These are phyloP conservation scores for Sungouiozyma ichnusensis DNA, from an alignment of 805 yeast species.

Conservation along the genomic window DNA sequence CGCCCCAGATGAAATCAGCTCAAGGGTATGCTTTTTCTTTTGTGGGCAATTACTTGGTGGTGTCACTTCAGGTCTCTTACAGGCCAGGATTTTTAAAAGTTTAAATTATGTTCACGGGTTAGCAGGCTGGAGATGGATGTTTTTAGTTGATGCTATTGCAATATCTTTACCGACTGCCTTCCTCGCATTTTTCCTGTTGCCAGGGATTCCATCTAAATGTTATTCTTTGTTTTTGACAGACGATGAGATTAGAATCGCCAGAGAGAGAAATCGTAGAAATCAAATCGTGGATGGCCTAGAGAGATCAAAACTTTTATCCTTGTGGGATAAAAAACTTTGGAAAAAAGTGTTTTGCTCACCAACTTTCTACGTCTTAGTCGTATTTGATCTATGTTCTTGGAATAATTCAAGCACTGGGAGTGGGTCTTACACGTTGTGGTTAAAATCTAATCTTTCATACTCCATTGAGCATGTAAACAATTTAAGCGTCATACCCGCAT, in stretches of 20 bases:
- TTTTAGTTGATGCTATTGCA: slow-evolving; percentile 50
- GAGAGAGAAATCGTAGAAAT: slow-evolving; percentile 32
- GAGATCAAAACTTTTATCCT: slow-evolving; percentile 19
- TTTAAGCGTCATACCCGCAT: slow-evolving; percentile 47
- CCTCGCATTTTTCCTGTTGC: slow-evolving; percentile 38
- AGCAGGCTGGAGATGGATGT: slow-evolving; percentile 61
- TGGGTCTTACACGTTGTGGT: slow-evolving; percentile 55
- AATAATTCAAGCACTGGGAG: slow-evolving; percentile 48
- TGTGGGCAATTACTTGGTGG: slow-evolving; percentile 42
- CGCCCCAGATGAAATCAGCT: slow-evolving; percentile 44
- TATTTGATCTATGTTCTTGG: slow-evolving; percentile 52
- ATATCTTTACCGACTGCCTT: slow-evolving; percentile 40
- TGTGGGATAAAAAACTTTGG: slow-evolving; percentile 39
- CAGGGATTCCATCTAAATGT: slow-evolving; percentile 53
- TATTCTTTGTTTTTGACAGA: slow-evolving; percentile 46
- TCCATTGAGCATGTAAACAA: slow-evolving; percentile 38
- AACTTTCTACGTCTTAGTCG: slow-evolving; percentile 45
- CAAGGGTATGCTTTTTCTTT: slow-evolving; percentile 55
- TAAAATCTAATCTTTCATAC: slow-evolving; percentile 38
- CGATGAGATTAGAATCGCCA: slow-evolving; percentile 47
- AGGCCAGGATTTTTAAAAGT: slow-evolving; percentile 32
- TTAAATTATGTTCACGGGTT: slow-evolving; percentile 37
- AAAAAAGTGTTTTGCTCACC: slow-evolving; percentile 40
- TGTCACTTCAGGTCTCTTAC: slow-evolving; percentile 46
- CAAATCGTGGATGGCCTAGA: slow-evolving; percentile 25